These are phyloP conservation scores for Fusarium irregulare DNA, from an alignment of 2,329 filamentous ascomycete genomes.

Conservation along the genomic window DNA sequence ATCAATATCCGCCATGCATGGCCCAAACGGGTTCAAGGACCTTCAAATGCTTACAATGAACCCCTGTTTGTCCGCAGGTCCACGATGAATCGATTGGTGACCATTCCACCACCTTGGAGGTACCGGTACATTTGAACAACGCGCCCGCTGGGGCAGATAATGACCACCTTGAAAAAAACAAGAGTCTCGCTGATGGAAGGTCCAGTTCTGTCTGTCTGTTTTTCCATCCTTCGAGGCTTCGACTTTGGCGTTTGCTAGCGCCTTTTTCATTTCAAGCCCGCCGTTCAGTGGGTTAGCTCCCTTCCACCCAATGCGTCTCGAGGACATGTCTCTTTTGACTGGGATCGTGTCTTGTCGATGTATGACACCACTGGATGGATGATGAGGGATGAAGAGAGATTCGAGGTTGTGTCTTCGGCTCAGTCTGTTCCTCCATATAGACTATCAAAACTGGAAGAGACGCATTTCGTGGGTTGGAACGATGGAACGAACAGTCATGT, in stretches of 20 bases:
- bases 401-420: not conserved
- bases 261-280: slow-evolving; percentile 38
- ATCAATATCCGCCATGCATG: slow-evolving; percentile 37
- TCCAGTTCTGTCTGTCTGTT: slow-evolving; percentile 36
- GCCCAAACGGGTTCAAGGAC: slow-evolving; percentile 42
- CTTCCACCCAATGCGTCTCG: slow-evolving; percentile 12
- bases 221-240: slow-evolving; percentile 45
- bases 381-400: not conserved
- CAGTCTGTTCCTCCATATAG: not conserved
- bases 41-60: slow-evolving; percentile 38
- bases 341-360: slow-evolving; percentile 3
- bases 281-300: slow-evolving; percentile 34
- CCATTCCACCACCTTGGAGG: slow-evolving; percentile 35
- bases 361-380: not conserved
- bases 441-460: not conserved
- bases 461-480: slow-evolving; percentile 10
- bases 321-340: not conserved
- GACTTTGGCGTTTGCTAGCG: slow-evolving; percentile 43
- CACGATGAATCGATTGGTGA: slow-evolving; percentile 43
- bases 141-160: slow-evolving; percentile 8
- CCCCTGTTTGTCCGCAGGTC: slow-evolving; percentile 46
- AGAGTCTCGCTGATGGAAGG: slow-evolving; percentile 8
- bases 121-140: slow-evolving; percentile 37
- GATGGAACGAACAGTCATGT: not conserved
- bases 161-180: slow-evolving; percentile 19